These are phyloP conservation scores for Euphorbia pulcherrima DNA, from an alignment of 345 rosid genomes.

Conservation along the genomic window DNA sequence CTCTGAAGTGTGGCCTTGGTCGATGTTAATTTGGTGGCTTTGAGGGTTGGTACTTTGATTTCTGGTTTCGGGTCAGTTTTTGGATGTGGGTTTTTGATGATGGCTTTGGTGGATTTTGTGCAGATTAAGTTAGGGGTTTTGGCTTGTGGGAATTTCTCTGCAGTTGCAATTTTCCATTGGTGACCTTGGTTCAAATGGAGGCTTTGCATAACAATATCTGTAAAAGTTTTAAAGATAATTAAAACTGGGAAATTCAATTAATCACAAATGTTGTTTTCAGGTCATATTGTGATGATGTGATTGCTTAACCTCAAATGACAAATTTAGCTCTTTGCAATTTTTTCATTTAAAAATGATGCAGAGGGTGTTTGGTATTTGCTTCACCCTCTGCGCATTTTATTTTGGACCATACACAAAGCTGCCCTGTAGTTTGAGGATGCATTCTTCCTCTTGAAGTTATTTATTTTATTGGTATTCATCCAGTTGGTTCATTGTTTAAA, in stretches of 20 bases:
- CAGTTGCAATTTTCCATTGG: constrained; percentile 64
- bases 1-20: constrained; percentile 25
- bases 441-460: background rate
- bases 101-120: constrained; percentile 69
- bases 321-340: background rate
- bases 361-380: constrained; percentile 9
- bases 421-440: constrained; percentile 19
- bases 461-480: background rate
- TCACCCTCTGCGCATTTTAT: constrained; percentile 1
- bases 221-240: background rate
- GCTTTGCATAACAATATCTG: background rate
- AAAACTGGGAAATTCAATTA: background rate
- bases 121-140: constrained; percentile 74
- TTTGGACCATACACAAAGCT: constrained; percentile 32
- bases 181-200: constrained; percentile 46
- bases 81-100: constrained; percentile 72
- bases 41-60: constrained; percentile 51
- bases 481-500: background rate
- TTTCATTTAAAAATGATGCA: background rate
- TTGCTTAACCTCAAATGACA: background rate
- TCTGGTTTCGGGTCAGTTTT: constrained; percentile 63
- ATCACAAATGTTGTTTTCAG: constrained; percentile 8
- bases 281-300: constrained; percentile 11
- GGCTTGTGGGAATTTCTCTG: constrained; percentile 49
- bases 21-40: constrained; percentile 43